Base-by-base conservation (phyloP, 148 eudicot genomes). In the Silene latifolia region DNA sequence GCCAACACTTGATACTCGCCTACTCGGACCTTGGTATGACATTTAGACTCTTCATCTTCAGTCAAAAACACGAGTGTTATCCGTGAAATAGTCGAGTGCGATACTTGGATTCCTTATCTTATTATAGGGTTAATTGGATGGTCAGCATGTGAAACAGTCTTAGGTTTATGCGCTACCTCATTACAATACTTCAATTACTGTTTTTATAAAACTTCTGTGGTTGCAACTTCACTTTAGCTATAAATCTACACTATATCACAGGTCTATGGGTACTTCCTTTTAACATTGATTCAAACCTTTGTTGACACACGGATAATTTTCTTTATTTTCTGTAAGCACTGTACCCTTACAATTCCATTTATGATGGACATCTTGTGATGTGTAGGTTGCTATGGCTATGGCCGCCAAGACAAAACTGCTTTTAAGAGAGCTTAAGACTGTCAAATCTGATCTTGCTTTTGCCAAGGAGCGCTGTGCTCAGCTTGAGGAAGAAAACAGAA, bases 381-480 rank as follows among this genome's bases (percentile, higher is more conserved):
- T 60, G 72, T 77, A 92, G 97, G 97, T 92, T 82, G 87, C 95
- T 64, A 88, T 88, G 92, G 97, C 93, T 62, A 92, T 87, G 89
- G 93, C 97, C 73, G 95, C 93, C 25, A 92, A 92, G 81, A 92
- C 92, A 77, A 92, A 92, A 83, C 82, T 92, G 61, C 90, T 92
- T 21, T 82, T 92, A 57, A 85, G 95, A 74, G 97, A 92, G 88
- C 89, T 92, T 74, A 92, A 92, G 82, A 88, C 93, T 17, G 92
- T 92, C 60, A 92, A 92, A 78, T 91, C 97, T 15, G 97, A 90
- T 80, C 85, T 92, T 68, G 97, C 95, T 73, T 90, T 92, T 86
- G 91, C 97, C 72, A 92, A 87, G 76, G 95, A 92, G 81, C 90
- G 97, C 12, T 90, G 95, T 77, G 88, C 86, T 76, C 95, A 90